These are phyloP conservation scores for Harringtonia aguacate DNA, from an alignment of 2,329 filamentous ascomycete species.

Conservation along the genomic window DNA sequence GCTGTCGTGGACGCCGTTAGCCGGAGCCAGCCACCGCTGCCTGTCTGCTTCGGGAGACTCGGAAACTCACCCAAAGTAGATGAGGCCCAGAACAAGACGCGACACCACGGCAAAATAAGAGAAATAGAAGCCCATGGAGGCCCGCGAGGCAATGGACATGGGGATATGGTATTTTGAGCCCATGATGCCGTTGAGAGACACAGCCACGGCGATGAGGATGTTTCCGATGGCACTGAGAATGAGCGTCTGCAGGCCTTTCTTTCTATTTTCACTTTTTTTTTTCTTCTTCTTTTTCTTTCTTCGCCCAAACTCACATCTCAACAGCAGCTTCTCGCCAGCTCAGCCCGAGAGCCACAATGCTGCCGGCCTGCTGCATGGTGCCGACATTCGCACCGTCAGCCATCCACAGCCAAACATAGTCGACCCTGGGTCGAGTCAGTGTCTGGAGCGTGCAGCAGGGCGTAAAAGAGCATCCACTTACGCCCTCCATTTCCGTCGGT, in stretches of 20 bases:
- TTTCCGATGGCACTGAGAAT: slow-evolving; percentile 11
- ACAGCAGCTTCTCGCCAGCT: slow-evolving; percentile 15
- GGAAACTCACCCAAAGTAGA: slow-evolving; percentile 19
- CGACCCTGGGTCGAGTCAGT: slow-evolving; percentile 1
- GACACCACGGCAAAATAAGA: slow-evolving; percentile 20
- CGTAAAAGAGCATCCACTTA: background rate
- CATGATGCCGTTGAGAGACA: slow-evolving; percentile 24
- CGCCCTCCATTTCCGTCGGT: slow-evolving; percentile 1
- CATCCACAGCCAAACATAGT: slow-evolving; percentile 14
- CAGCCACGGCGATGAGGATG: slow-evolving; percentile 21
- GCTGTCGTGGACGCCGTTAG: slow-evolving; percentile 2
- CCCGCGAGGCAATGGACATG: slow-evolving; percentile 24
- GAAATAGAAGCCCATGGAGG: slow-evolving; percentile 26
- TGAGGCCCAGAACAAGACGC: slow-evolving; percentile 20
- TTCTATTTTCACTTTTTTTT: too few relatives aligned
- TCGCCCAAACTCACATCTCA: slow-evolving; percentile 16
- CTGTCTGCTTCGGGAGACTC: too few relatives aligned
- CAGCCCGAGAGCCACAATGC: slow-evolving; percentile 13
- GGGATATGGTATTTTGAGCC: slow-evolving; percentile 25
- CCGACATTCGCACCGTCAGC: slow-evolving; percentile 14
- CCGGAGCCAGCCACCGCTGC: too few relatives aligned
- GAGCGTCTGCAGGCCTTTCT: too few relatives aligned
- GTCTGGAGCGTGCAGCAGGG: background rate
- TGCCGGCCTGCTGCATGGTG: slow-evolving; percentile 16
- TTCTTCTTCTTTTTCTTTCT: too few relatives aligned